A percentile compares a stretch with the other conserved stretches of the same genome.
Evolutionary conservation across 805 yeast species (phyloP).

Genomic region (Starmera pachycereana): DNA sequence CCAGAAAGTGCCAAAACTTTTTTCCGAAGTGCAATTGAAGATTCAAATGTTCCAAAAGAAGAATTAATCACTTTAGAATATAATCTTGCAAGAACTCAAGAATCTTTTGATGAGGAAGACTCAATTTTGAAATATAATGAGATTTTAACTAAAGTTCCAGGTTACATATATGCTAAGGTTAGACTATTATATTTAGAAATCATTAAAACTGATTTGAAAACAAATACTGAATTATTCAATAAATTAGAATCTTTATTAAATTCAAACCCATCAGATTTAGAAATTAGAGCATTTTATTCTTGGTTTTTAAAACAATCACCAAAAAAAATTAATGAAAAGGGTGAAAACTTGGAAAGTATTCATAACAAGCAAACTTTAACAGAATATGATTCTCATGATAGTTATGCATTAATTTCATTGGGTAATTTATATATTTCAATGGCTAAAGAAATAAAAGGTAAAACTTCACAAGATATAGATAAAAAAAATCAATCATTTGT

Average conservation of each 20-base stretch:
- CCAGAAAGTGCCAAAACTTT: slow-evolving; percentile 43
- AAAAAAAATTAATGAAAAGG: slow-evolving; percentile 29
- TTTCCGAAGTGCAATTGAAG: slow-evolving; percentile 38
- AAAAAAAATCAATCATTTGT: slow-evolving; percentile 66
- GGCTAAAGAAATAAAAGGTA: slow-evolving; percentile 63
- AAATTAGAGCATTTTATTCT: slow-evolving; percentile 83
- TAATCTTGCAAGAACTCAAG: slow-evolving; percentile 72
- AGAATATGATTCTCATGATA: slow-evolving; percentile 76
- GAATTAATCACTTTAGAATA: slow-evolving; percentile 40
- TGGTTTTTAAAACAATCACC: slow-evolving; percentile 69
- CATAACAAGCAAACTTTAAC: slow-evolving; percentile 82
- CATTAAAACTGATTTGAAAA: slow-evolving; percentile 33
- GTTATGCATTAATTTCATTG: slow-evolving; percentile 79
- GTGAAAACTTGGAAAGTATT: slow-evolving; percentile 53
- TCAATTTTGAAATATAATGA: slow-evolving; percentile 34
- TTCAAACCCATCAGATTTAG: slow-evolving; percentile 51
- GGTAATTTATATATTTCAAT: slow-evolving; percentile 79
- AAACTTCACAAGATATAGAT: slow-evolving; percentile 35
- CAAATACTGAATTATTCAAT: slow-evolving; percentile 29
- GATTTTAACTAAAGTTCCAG: slow-evolving; percentile 52
- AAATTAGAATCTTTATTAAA: slow-evolving; percentile 47
- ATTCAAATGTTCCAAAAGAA: slow-evolving; percentile 18
- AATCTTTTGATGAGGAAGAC: slow-evolving; percentile 25
- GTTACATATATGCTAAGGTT: slow-evolving; percentile 64
- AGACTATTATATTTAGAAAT: slow-evolving; percentile 57